Percentiles rank a stretch among this genome's conserved stretches.
These are phyloP conservation scores for Cenchrus purpureus DNA, from an alignment of 176 grass and related monocot species.

Conservation along the genomic window DNA sequence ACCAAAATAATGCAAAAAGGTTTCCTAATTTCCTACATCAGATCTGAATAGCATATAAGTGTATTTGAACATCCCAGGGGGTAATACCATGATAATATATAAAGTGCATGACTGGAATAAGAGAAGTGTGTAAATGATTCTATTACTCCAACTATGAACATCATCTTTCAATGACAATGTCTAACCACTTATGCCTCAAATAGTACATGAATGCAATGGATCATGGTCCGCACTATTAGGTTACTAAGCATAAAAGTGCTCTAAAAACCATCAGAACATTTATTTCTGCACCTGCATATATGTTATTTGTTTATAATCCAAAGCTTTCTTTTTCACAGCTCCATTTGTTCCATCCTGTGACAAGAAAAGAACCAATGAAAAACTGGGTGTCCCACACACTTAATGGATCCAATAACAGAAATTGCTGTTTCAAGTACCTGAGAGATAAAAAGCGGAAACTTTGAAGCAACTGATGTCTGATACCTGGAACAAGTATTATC, in stretches of 20 bases:
- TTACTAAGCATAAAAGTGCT: constrained; percentile 26
- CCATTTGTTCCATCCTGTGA: constrained; percentile 94
- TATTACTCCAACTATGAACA: constrained; percentile 1
- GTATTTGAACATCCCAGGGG: not conserved
- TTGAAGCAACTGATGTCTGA: constrained; percentile 77
- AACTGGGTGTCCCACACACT: constrained; percentile 15
- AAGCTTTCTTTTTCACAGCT: constrained; percentile 91
- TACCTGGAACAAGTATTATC: constrained; percentile 61
- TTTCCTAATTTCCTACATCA: not conserved
- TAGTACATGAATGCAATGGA: constrained; percentile 2
- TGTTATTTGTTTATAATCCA: constrained; percentile 80
- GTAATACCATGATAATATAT: not conserved
- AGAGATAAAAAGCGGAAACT: constrained; percentile 97
- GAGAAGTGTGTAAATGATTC: not conserved
- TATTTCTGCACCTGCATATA: constrained; percentile 83
- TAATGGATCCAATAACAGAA: constrained; percentile 37
- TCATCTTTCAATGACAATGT: not conserved
- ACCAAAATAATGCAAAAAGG: constrained; percentile 1
- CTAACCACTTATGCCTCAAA: constrained; percentile 20
- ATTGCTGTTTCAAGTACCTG: constrained; percentile 55
- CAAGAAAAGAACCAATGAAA: constrained; percentile 42
- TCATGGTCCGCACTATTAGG: not conserved
- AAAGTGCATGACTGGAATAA: not conserved
- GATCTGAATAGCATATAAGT: not conserved
- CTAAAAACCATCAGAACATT: not conserved